Evolutionary conservation across 352 stramenopile species (phyloP).

Genomic region (Stramenopiles sp.): DNA sequence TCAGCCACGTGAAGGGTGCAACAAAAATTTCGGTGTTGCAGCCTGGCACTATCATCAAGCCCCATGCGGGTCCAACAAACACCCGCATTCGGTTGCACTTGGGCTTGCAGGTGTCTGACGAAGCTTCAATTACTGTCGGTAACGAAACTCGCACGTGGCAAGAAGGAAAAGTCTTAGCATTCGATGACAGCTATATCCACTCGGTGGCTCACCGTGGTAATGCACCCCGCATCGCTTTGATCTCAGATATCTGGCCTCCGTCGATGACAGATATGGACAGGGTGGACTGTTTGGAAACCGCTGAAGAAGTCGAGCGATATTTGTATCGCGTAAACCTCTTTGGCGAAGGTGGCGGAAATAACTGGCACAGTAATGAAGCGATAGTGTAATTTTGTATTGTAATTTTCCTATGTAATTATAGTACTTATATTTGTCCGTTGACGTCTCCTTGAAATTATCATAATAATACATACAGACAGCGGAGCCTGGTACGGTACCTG

Average conservation of each 20-base stretch:
- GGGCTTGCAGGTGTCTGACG: neutral
- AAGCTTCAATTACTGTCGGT: neutral
- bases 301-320: neutral
- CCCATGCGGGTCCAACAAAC: neutral
- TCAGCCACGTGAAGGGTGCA: neutral
- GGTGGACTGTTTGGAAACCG: neutral
- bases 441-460: too few species aligned
- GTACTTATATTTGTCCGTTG: too few species aligned
- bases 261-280: neutral
- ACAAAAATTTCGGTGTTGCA: neutral
- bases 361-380: too few species aligned
- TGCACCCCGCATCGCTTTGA: neutral
- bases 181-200: neutral
- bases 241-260: neutral
- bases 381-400: too few species aligned
- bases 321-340: neutral
- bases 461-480: too few species aligned
- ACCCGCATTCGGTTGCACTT: neutral
- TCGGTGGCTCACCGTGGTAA: neutral
- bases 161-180: constrained; percentile 5
- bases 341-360: neutral
- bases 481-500: too few species aligned
- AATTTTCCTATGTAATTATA: too few species aligned
- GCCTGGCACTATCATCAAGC: neutral
- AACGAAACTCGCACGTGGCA: neutral